Percentiles rank a stretch among this genome's conserved stretches.
These are phyloP conservation scores for Pythium aquatile DNA, from an alignment of 352 stramenopile genomes.

Conservation along the genomic window DNA sequence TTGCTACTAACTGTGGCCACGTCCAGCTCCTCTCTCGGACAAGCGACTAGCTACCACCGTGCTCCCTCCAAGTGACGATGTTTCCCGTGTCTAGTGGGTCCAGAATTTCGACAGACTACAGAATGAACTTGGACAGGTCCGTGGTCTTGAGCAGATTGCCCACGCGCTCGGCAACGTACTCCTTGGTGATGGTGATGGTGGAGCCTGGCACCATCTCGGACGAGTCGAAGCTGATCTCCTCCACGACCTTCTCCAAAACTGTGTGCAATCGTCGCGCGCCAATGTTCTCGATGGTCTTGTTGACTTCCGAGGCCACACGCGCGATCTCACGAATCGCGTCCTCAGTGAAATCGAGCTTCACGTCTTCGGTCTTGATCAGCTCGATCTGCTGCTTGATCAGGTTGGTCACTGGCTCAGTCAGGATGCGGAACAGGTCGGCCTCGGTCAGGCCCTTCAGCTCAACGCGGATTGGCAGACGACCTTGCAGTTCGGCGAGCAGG, in stretches of 20 bases:
- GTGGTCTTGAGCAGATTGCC: constrained; percentile 94
- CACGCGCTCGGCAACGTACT: constrained; percentile 93
- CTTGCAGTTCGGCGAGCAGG: constrained; percentile 97
- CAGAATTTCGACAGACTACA: constrained; percentile 69
- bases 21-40: neutral
- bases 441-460: constrained; percentile 99
- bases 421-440: constrained; percentile 98
- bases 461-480: constrained; percentile 97
- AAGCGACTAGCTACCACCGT: neutral
- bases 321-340: constrained; percentile 98
- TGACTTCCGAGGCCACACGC: constrained; percentile 93
- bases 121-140: constrained; percentile 98
- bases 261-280: constrained; percentile 97
- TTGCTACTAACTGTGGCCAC: neutral
- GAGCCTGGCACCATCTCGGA: constrained; percentile 86
- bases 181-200: constrained; percentile 92
- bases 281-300: constrained; percentile 99
- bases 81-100: neutral
- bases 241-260: constrained; percentile 97
- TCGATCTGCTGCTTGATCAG: constrained; percentile 98
- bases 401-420: constrained; percentile 99
- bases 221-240: constrained; percentile 98
- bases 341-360: constrained; percentile 95
- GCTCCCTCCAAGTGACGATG: neutral
- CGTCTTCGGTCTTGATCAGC: constrained; percentile 96